Conservation (phyloP, 2,329 filamentous ascomycete genomes). For the Uncinocarpus reesii region DNA sequence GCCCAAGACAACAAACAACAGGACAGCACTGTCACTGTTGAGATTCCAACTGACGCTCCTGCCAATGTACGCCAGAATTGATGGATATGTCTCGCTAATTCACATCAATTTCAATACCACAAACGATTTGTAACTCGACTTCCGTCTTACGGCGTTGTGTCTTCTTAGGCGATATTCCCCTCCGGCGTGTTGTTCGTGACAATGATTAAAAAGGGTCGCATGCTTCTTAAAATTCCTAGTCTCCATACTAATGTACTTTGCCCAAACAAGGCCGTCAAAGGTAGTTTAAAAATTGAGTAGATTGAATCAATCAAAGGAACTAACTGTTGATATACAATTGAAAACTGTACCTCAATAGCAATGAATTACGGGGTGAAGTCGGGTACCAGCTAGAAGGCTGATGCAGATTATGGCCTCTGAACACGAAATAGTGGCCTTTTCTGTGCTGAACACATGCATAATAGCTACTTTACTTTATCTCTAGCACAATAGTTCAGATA, state of each 20-base stretch:
- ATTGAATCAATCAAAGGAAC: no score
- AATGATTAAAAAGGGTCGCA: background rate
- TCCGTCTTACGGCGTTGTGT: background rate
- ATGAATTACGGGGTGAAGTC: no score
- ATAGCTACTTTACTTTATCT: no score
- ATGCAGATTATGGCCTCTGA: no score
- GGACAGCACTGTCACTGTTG: background rate
- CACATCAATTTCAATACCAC: background rate
- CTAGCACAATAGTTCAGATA: no score
- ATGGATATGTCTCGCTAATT: background rate
- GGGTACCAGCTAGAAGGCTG: no score
- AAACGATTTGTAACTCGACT: background rate
- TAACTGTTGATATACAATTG: no score
- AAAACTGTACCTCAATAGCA: no score
- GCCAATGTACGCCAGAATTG: background rate
- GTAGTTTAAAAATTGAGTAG: background rate
- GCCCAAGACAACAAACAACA: background rate
- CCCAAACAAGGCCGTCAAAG: background rate
- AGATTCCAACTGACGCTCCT: background rate
- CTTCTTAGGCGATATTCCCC: background rate
- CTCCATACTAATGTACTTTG: constrained; percentile 1
- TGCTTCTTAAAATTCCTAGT: constrained; percentile 1
- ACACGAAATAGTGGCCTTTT: no score
- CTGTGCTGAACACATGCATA: no score
- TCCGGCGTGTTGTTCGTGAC: background rate